Evolutionary conservation across 1,284 basidiomycete genomes (phyloP).

Genomic region (Apiotrichum laibachii): DNA sequence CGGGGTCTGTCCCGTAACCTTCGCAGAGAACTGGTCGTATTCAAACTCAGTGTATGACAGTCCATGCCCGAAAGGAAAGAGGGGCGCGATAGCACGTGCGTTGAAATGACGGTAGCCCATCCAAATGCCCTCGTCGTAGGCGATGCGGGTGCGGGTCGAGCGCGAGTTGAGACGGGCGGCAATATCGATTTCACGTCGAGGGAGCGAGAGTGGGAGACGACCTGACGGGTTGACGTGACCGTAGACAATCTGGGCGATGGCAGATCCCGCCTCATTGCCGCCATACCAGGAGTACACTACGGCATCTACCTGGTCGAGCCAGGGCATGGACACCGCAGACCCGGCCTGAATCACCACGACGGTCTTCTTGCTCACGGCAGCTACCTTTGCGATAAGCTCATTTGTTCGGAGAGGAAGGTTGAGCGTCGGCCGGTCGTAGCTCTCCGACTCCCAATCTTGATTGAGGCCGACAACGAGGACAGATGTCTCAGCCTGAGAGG

Average conservation of each 20-base stretch:
- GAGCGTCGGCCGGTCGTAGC: constrained; percentile 45
- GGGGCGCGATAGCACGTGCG: constrained; percentile 62
- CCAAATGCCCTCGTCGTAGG: constrained; percentile 64
- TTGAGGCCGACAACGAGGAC: constrained; percentile 65
- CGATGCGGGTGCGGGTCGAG: no score
- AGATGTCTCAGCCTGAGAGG: constrained; percentile 60
- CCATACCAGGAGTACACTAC: constrained; percentile 78
- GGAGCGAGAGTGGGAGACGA: constrained; percentile 73
- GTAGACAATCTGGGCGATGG: constrained; percentile 73
- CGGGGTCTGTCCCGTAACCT: no score
- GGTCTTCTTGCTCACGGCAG: constrained; percentile 64
- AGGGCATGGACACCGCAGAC: constrained; percentile 68
- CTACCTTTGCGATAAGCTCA: constrained; percentile 65
- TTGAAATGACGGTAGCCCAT: constrained; percentile 74
- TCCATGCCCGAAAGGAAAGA: constrained; percentile 76
- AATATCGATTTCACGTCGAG: constrained; percentile 67
- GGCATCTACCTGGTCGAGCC: constrained; percentile 63
- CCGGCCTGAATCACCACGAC: constrained; percentile 74
- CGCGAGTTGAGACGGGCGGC: constrained; percentile 67
- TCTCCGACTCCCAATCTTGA: constrained; percentile 53
- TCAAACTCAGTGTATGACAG: constrained; percentile 77
- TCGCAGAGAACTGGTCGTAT: no score
- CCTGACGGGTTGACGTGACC: constrained; percentile 74
- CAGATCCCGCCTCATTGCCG: constrained; percentile 76
- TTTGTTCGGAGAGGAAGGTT: constrained; percentile 55